Base-by-base conservation (phyloP, 2,329 filamentous ascomycete genomes). In the Alternaria burnsii region DNA sequence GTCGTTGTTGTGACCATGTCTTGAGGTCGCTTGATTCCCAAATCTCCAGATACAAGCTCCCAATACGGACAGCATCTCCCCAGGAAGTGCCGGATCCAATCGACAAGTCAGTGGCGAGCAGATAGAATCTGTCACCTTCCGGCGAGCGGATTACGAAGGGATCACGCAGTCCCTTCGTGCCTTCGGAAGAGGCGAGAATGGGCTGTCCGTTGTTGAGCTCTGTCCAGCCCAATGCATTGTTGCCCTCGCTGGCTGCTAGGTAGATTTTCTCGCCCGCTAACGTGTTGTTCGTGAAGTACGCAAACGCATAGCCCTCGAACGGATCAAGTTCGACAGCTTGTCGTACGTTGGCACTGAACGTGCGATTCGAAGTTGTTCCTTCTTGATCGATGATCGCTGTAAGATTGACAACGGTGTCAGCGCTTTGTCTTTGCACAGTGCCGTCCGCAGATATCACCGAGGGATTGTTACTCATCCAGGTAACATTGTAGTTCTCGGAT, bases 51-150 rank as follows among this genome's bases (percentile, higher is more conserved):
- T 84, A 86, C 8, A 79, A 78, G 61, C 83, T 85, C 0, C 84
- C 84, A 0, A 67, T 78, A 14, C 79, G 77, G 2, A 85, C 82
- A 0, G 84, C 69, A n/a, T 81, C 77, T 11, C 73, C 78, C 84
- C 84, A 86, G 0, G 82, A 82, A 0, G 84, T 86, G 1, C 84
- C 84, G 7, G 82, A 83, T 1, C 84, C 84, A 52, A 86, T 86
- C 0, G 83, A 85, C 0, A 86, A 74, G 54, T 86, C 84, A 0
- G 84, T 86, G 0, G 84, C 84, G 18, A 86, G 77, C 14, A 86
- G 67, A 51, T 79, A 86, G 59, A 86, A 86, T 4, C 76, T 84
- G n/a, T 80, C 79, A 0, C 84, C 83, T 26, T 86, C 83, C 0
- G 71, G 77, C 0, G 83, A 83, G 12, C 84, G 80, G 22, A 86